Evolutionary conservation across 2,329 filamentous ascomycete species (phyloP), one percentile per base, ranked within the genome.

Genomic region (Aspergillus carbonarius): DNA sequence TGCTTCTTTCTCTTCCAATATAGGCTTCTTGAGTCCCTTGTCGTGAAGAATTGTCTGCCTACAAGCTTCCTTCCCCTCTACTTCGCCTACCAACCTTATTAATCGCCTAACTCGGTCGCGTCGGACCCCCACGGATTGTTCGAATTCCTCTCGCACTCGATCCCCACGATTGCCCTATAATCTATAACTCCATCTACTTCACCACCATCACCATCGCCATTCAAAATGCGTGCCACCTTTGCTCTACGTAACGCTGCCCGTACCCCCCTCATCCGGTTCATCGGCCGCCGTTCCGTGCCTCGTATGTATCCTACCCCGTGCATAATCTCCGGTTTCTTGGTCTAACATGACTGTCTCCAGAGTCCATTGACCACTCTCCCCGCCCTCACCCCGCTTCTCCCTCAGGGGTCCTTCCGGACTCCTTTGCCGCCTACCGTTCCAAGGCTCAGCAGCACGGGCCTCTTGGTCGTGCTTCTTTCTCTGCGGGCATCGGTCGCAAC

Each of bases 361-460:
- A 77, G 57, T 71, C 76, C 30, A 64, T 80, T 55, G 77, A 80
- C 65, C 84, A 86, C 79, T 79, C 83, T 60, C 84, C 84, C 63
- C 79, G 84, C 62, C 78, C 78, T 60, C 85, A 85, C 75, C 85
- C 84, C 51, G 84, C 82, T 60, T 84, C 83, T 58, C 85, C 83
- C 61, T 77, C 79, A 39, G 71, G 79, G 57, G 70, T 76, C 60
- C 82, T 87, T 12, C 85, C 85, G 23, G 81, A 85, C 66, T 86
- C 84, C 18, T 88, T 88, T 73, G 83, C 83, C 58, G 74, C 78
- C 66, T 87, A 88, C 78, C 81, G 86, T 63, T 76, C 83, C 66
- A 84, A 86, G 76, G 85, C 85, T 50, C 83, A 85, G 71, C 85
- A 87, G 71, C 85, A 88, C 73, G 85, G 85, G 55, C 85, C 85